Evolutionary conservation across 73 alveolate species (phyloP).

Genomic region (Durusdinium trenchii): DNA sequence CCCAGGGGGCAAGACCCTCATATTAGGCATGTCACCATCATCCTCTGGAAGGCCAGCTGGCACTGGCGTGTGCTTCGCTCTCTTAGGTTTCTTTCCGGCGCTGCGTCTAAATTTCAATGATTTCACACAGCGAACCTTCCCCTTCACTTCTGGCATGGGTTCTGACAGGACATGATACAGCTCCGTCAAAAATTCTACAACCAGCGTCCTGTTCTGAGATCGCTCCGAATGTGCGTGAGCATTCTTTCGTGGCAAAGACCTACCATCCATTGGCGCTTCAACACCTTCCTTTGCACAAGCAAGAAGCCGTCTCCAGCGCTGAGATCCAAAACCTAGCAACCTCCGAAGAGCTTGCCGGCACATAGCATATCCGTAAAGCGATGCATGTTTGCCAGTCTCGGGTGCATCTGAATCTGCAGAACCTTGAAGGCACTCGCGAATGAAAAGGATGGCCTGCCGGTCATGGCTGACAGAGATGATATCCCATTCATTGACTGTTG

Average conservation of each 20-base stretch:
- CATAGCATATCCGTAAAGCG: not conserved
- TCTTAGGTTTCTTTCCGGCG: not conserved
- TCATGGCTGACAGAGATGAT: no score
- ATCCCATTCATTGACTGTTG: no score
- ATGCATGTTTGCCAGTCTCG: no score
- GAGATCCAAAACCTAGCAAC: not conserved
- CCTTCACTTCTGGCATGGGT: conserved; percentile 13
- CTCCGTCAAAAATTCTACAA: not conserved
- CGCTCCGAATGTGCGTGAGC: not conserved
- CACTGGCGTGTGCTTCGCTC: not conserved
- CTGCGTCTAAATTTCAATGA: not conserved
- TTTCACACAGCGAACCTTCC: not conserved
- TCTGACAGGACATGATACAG: not conserved
- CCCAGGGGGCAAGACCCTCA: conserved; percentile 39
- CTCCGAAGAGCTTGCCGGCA: not conserved
- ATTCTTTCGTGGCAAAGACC: not conserved
- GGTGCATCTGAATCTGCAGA: not conserved
- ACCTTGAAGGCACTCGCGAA: no score
- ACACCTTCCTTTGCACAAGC: not conserved
- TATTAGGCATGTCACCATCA: not conserved
- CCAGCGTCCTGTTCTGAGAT: not conserved
- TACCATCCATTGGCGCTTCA: not conserved
- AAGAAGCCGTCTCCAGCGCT: not conserved
- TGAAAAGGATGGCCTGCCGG: no score
- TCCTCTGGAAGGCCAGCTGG: not conserved